Conservation (phyloP, 192 early-diverging fungal genomes). For the Phycomyces nitens region DNA sequence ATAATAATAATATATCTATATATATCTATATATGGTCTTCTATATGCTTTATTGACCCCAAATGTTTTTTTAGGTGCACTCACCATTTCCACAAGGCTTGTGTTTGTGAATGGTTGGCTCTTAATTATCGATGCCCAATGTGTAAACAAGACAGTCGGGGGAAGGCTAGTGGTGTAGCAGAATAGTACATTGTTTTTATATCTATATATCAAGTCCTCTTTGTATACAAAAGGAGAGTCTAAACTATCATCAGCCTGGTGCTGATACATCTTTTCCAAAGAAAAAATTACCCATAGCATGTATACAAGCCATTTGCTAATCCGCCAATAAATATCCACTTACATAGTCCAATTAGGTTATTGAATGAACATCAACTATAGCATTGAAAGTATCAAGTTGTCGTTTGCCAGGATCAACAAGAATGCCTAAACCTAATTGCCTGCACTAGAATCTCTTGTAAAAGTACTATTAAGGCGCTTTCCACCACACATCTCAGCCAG, state of each 20-base stretch:
- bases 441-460: neutral
- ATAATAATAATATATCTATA: too few relatives aligned
- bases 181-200: too few relatives aligned
- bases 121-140: conserved; percentile 73
- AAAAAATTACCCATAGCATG: too few relatives aligned
- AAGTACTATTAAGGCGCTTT: neutral
- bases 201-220: neutral
- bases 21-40: neutral
- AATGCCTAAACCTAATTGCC: too few relatives aligned
- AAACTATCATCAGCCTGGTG: neutral
- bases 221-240: neutral
- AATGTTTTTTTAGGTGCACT: conserved; percentile 34
- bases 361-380: too few relatives aligned
- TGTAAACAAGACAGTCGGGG: conserved; percentile 61
- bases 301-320: too few relatives aligned
- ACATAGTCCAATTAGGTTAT: too few relatives aligned
- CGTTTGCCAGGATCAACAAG: too few relatives aligned
- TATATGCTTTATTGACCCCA: too few relatives aligned
- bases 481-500: neutral
- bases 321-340: too few relatives aligned
- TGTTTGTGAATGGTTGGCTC: conserved; percentile 76
- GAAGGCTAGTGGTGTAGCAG: conserved; percentile 13
- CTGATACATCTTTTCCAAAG: neutral
- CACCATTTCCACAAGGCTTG: conserved; percentile 85
- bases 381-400: too few relatives aligned